Conservation (phyloP, 2,329 filamentous ascomycete species). For the Aspergillus spinulosporus region DNA sequence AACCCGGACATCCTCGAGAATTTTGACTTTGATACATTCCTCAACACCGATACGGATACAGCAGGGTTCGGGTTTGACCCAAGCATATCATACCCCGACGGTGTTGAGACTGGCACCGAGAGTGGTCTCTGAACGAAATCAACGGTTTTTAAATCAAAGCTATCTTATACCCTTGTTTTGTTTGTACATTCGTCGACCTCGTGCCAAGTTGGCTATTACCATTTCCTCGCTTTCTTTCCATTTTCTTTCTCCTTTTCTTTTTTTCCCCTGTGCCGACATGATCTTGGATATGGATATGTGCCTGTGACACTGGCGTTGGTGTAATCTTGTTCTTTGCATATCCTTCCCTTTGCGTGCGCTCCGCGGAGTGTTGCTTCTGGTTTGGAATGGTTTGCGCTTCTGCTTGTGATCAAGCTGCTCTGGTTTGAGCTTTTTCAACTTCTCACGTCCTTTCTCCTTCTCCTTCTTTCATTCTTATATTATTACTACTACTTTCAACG, state of each 20-base stretch:
- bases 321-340: slow-evolving; percentile 33
- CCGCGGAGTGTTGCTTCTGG: slow-evolving; percentile 18
- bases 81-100: slow-evolving; percentile 42
- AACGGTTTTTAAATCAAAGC: slow-evolving; percentile 36
- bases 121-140: slow-evolving; percentile 39
- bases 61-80: slow-evolving; percentile 46
- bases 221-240: slow-evolving; percentile 16
- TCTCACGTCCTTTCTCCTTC: slow-evolving; percentile 27
- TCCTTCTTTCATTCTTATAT: slow-evolving; percentile 30
- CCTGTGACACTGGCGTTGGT: slow-evolving; percentile 39
- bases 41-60: slow-evolving; percentile 56
- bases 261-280: slow-evolving; percentile 25
- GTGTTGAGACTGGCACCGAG: slow-evolving; percentile 45
- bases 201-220: slow-evolving; percentile 26
- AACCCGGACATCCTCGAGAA: slow-evolving; percentile 51
- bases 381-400: slow-evolving; percentile 17
- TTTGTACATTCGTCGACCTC: slow-evolving; percentile 36
- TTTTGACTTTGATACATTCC: slow-evolving; percentile 68
- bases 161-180: slow-evolving; percentile 42
- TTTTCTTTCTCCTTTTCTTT: slow-evolving; percentile 20
- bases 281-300: slow-evolving; percentile 32
- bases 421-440: slow-evolving; percentile 21
- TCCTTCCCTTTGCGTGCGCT: slow-evolving; percentile 20
- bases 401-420: slow-evolving; percentile 17
- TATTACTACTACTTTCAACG: slow-evolving; percentile 29